phyloP scores from a whole-genome alignment of 2,329 filamentous ascomycete genomes.

The Grosmannia penicillata region DNA sequence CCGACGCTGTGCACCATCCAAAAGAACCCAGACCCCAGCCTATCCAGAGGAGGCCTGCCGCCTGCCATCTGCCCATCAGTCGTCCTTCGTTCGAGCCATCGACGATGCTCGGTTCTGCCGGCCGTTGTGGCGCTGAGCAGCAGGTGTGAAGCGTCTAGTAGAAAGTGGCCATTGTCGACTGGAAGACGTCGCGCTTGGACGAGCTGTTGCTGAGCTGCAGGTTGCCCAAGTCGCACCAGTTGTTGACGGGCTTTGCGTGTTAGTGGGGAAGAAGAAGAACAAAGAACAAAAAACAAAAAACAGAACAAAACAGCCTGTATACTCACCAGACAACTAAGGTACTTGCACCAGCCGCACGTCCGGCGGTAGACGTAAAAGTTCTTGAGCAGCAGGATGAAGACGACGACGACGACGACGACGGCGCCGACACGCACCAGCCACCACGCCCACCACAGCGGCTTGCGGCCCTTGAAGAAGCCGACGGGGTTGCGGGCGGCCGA shows the following conservation, averaged over 20 bases:
- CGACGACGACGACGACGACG: constrained; percentile 65
- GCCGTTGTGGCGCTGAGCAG: no score
- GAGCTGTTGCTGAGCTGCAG: constrained; percentile 12
- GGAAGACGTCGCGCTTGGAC: constrained; percentile 12
- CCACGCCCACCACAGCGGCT: constrained; percentile 94
- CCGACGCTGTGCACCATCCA: constrained; percentile 1
- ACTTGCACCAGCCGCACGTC: constrained; percentile 85
- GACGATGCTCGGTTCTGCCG: no score
- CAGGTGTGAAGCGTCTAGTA: no score
- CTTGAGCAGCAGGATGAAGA: constrained; percentile 73
- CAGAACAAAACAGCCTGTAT: neutral
- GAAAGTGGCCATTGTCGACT: neutral
- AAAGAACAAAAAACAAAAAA: neutral
- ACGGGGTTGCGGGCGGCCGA: constrained; percentile 47
- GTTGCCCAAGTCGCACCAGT: constrained; percentile 47
- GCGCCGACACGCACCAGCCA: constrained; percentile 74
- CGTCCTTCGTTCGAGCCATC: no score
- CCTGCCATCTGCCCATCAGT: no score
- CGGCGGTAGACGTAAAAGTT: constrained; percentile 78
- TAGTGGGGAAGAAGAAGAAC: neutral
- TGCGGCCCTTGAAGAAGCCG: constrained; percentile 82
- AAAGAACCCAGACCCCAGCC: neutral
- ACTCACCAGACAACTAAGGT: constrained; percentile 82
- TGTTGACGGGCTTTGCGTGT: constrained; percentile 34
- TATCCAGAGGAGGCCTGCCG: no score